These are phyloP conservation scores for Exophiala alcalophila DNA, from an alignment of 2,329 filamentous ascomycete species.

Conservation along the genomic window DNA sequence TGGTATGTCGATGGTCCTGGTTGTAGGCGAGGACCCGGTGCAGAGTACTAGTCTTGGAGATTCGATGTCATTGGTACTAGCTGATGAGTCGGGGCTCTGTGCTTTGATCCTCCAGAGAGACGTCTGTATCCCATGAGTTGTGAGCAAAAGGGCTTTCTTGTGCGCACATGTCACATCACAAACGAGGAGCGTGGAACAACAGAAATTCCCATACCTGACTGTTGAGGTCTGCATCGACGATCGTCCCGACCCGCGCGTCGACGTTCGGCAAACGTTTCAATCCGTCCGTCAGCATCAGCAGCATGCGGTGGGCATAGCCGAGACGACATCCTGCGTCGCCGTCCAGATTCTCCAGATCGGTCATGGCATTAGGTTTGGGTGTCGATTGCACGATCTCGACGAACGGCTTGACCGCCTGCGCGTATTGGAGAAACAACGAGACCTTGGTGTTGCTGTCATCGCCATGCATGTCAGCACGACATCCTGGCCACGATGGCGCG, in stretches of 20 bases:
- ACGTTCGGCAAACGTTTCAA: slow-evolving; percentile 39
- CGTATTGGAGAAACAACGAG: slow-evolving; percentile 57
- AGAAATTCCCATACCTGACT: slow-evolving; percentile 5
- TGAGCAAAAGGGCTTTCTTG: no score
- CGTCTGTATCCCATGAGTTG: slow-evolving; percentile 28
- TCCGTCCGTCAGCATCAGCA: slow-evolving; percentile 45
- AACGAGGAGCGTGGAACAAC: background rate
- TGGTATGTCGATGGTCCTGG: slow-evolving; percentile 45
- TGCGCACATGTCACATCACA: no score
- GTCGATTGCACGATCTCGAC: slow-evolving; percentile 49
- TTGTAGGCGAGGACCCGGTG: slow-evolving; percentile 55
- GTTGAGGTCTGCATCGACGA: slow-evolving; percentile 35
- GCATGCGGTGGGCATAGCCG: slow-evolving; percentile 57
- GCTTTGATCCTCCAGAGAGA: slow-evolving; percentile 9
- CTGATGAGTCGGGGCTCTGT: slow-evolving; percentile 30
- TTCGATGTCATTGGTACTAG: slow-evolving; percentile 35
- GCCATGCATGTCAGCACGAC: no score
- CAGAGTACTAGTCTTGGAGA: slow-evolving; percentile 54
- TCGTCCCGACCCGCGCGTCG: slow-evolving; percentile 35
- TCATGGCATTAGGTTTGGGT: slow-evolving; percentile 54
- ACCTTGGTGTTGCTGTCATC: slow-evolving; percentile 58
- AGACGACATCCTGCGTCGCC: slow-evolving; percentile 58
- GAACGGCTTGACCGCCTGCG: slow-evolving; percentile 54
- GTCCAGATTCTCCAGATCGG: slow-evolving; percentile 52
- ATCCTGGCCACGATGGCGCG: no score